Evolutionary conservation across 2,329 filamentous ascomycete genomes (phyloP).

Genomic region (Rosellinia necatrix): DNA sequence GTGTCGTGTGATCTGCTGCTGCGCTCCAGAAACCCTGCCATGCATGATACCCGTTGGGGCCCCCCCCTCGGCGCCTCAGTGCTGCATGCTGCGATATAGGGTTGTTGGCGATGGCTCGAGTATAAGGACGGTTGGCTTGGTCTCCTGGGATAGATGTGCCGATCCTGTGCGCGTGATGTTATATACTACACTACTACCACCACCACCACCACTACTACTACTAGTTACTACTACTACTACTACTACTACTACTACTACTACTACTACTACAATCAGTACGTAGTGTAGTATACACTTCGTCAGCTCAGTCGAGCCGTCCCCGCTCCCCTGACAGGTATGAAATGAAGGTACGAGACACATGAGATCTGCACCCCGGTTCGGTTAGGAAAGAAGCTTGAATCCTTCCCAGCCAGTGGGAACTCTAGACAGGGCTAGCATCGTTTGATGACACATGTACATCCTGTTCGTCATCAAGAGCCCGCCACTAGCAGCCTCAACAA

Average conservation of each 20-base stretch:
- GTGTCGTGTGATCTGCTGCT: conserved; percentile 25
- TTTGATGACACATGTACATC: conserved; percentile 26
- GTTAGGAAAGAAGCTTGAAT: conserved; percentile 31
- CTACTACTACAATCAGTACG: too few relatives aligned
- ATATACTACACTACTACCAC: too few relatives aligned
- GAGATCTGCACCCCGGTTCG: conserved; percentile 27
- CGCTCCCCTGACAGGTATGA: neutral
- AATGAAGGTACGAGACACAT: conserved; percentile 1
- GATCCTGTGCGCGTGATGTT: too few relatives aligned
- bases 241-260: too few relatives aligned
- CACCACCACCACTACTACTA: too few relatives aligned
- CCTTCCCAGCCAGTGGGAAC: conserved; percentile 29
- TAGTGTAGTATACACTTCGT: conserved; percentile 12
- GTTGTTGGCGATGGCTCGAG: neutral
- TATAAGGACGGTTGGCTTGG: neutral
- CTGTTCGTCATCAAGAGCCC: conserved; percentile 25
- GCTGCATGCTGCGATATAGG: neutral
- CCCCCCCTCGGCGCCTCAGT: too few relatives aligned
- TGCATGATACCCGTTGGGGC: conserved; percentile 11
- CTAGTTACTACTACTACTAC: too few relatives aligned
- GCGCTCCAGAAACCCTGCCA: conserved; percentile 7
- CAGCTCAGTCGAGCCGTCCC: conserved; percentile 2
- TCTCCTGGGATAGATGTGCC: neutral
- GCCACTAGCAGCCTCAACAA: conserved; percentile 24
- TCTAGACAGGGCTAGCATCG: conserved; percentile 17